Evolutionary conservation across 306 rosid species (phyloP), one percentile per base, ranked within the genome.

Genomic region (Malus orientalis): DNA sequence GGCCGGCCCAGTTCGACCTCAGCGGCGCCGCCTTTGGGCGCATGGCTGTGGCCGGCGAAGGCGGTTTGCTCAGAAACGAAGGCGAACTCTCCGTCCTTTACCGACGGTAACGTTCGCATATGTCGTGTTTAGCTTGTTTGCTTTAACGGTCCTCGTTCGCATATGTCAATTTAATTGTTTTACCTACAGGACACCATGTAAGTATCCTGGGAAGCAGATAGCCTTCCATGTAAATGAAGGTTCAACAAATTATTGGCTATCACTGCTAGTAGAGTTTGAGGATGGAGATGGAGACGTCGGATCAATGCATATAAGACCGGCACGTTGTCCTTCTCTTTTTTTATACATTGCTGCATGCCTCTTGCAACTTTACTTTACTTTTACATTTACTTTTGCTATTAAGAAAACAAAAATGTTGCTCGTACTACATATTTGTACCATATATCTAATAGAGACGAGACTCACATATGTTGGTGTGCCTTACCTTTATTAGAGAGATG

Each of bases 1-100:
- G 89, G 16, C 69, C 80, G 16, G 83, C 93, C 70, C 98, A 95
- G 57, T 95, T 95, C 59, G 98, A 92, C 84, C 95, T 95, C 23
- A 95, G 98, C 38, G 98, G 98, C 40, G 89, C 97, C 1, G 97
- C 95, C 33, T 95, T 92, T 60, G 98, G 97, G 1, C 97, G 72
- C 29, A 84, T 95, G 98, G 96, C 96, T 16, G 4, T 90, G 6
- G 10, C 91, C 16, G 96, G 98, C 0, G 91, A 89, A 57, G 77
- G 78, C 11, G 88, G 89, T 47, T 87, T 69, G 40, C 95, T 95
- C 74, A 76, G 98, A 20, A 87, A 95, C 85, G 80, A 86, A 66
- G 98, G 98, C 55, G 85, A 74, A 85, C 75, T 95, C 73, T 78
- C 90, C 1, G 85, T 95, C 36, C 70, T 83, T 64, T 92, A 90